Percentiles rank a stretch among this genome's conserved stretches.
phyloP scores from a whole-genome alignment of 139 green algal genomes.

The Picochlorum sp. region DNA sequence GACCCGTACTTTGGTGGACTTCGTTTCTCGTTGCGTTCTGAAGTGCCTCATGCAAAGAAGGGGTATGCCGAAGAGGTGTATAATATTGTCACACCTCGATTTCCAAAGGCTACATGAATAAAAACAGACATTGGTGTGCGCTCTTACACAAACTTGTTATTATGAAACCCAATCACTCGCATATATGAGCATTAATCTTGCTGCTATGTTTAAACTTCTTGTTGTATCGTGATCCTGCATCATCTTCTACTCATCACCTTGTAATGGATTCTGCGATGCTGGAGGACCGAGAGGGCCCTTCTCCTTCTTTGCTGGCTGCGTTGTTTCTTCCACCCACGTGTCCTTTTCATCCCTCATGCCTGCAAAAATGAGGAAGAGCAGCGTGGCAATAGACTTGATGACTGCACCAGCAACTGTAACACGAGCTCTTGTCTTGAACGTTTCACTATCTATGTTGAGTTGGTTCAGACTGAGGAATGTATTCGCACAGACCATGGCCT shows the following conservation, averaged over 20 bases:
- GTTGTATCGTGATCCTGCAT: background rate
- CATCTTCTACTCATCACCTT: background rate
- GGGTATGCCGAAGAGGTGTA: constrained; percentile 31
- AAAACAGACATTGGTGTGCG: background rate
- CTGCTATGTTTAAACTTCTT: too few relatives aligned
- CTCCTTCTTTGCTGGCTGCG: background rate
- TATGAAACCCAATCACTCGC: too few relatives aligned
- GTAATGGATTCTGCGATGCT: background rate
- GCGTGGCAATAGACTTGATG: constrained; percentile 9
- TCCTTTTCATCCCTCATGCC: constrained; percentile 1
- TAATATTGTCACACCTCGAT: constrained; percentile 8
- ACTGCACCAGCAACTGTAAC: constrained; percentile 6
- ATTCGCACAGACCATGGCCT: constrained; percentile 4
- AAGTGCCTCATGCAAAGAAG: constrained; percentile 11
- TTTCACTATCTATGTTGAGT: background rate
- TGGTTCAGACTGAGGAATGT: constrained; percentile 7
- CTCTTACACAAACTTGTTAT: too few relatives aligned
- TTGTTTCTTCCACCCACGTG: background rate
- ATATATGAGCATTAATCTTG: background rate
- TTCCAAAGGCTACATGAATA: background rate
- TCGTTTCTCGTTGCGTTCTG: constrained; percentile 26
- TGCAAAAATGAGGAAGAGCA: constrained; percentile 2
- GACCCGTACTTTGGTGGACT: constrained; percentile 15
- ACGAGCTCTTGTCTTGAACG: constrained; percentile 2
- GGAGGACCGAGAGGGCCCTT: background rate